Evolutionary conservation across 768 basidiomycete species (phyloP), one percentile per base, ranked within the genome.

Genomic region (Suillus alpinus): DNA sequence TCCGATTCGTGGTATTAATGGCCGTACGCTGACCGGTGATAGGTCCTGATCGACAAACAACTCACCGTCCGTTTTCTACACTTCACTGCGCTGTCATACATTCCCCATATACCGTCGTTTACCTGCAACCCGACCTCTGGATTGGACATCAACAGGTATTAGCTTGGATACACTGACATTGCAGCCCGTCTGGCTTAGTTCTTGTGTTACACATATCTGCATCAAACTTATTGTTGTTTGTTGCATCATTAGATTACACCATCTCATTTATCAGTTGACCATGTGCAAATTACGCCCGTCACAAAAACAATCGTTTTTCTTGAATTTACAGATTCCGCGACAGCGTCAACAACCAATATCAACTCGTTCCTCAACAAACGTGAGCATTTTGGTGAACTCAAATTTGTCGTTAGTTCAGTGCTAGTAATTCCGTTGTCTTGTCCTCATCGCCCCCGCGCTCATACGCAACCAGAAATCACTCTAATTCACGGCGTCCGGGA

Each of bases 11-110:
- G 59, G 59, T 62, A 8, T 53, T 58, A 75, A 75, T 73, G 71
- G 31, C 40, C 34, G 73, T 76, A 78, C 77, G 77, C 88, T 89
- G 83, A 89, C 79, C 82, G 76, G 78, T 79, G 82, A 83, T 85
- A 89, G 88, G 88, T 88, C 87, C 72, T 89, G 77, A 89, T 85
- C 14, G 53, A 63, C 59, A 50, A 31, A 50, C 16, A 29, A 41
- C 32, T 37, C 9, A 53, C 41, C 39, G 37, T 57, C 53, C 40
- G 31, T 18, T 36, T 41, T 56, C 7, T 59, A 39, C 57, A 41
- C 43, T 46, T 57, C 16, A 12, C 14, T 16, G 16, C 16, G 37
- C 16, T 39, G 23, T 26, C 36, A 40, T 62, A 64, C 64, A 63
- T 62, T 23, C 18, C 18, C 3, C 36, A 40, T 52, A 59, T 59